phyloP scores from a whole-genome alignment of 805 yeast genomes.

The Metschnikowia lachancei region DNA sequence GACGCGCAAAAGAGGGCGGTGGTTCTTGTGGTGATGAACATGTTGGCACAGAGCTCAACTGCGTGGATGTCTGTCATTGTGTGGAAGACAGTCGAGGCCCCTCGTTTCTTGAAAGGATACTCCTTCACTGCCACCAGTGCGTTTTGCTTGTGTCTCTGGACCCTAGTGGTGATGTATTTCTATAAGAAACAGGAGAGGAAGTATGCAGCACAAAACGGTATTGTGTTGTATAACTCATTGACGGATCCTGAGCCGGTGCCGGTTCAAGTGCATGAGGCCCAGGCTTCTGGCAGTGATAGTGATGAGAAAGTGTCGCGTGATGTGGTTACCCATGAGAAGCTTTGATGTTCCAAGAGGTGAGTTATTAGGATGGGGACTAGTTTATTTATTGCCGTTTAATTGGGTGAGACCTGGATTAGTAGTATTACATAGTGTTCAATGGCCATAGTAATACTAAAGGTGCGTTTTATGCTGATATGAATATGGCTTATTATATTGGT shows the following conservation, averaged over 20 bases:
- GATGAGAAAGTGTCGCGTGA: constrained; percentile 9
- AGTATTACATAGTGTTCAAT: no score
- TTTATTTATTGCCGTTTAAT: no score
- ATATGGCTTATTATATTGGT: no score
- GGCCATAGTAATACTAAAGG: no score
- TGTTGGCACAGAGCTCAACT: constrained; percentile 52
- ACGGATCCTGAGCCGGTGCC: constrained; percentile 21
- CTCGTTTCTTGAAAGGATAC: constrained; percentile 54
- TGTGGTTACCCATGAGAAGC: neutral
- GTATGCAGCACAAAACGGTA: constrained; percentile 37
- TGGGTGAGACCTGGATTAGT: no score
- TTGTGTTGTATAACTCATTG: constrained; percentile 28
- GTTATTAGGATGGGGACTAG: no score
- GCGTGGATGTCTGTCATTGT: constrained; percentile 49
- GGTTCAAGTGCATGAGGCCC: constrained; percentile 2
- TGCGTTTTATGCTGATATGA: no score
- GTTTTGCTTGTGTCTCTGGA: constrained; percentile 46
- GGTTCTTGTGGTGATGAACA: constrained; percentile 54
- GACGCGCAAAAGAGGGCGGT: constrained; percentile 57
- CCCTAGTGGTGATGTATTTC: constrained; percentile 50
- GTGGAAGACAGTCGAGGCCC: constrained; percentile 60
- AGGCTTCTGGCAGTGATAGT: constrained; percentile 1
- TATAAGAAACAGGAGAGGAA: constrained; percentile 35
- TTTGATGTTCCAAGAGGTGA: no score
- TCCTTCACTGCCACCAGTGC: constrained; percentile 49